Evolutionary conservation across 305 asterid genomes (phyloP).

Genomic region (Solanum hybrid): DNA sequence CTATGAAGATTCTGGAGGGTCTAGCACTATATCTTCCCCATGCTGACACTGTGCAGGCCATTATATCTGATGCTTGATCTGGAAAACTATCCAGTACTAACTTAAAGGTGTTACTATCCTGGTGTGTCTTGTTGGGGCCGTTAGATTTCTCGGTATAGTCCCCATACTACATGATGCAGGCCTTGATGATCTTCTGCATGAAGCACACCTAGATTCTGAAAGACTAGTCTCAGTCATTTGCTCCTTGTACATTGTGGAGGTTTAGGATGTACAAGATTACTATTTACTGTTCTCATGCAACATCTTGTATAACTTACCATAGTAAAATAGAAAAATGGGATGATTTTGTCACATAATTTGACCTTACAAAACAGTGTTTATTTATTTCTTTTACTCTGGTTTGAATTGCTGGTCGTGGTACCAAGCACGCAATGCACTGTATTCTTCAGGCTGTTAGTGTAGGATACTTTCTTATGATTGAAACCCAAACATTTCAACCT

Average conservation of each 20-base stretch:
- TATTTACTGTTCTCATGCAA: conserved; percentile 1
- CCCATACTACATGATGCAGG: neutral
- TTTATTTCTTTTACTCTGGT: neutral
- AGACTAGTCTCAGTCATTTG: neutral
- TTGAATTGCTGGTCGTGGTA: neutral
- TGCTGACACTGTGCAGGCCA: neutral
- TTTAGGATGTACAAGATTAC: neutral
- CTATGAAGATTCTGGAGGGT: neutral
- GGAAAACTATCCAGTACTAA: neutral
- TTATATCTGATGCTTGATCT: neutral
- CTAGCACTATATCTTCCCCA: neutral
- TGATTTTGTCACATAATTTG: neutral
- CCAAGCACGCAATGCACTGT: neutral
- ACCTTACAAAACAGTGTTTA: neutral
- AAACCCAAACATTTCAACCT: neutral
- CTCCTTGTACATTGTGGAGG: conserved; percentile 5
- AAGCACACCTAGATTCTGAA: neutral
- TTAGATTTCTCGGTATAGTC: neutral
- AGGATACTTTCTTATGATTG: neutral
- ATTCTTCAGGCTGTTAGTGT: neutral
- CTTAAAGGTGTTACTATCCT: neutral
- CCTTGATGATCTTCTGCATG: neutral
- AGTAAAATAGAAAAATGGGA: neutral
- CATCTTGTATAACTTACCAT: neutral
- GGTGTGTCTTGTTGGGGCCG: neutral